phyloP scores from a whole-genome alignment of 1,139 yeast species.

The Taphrina deformans region DNA sequence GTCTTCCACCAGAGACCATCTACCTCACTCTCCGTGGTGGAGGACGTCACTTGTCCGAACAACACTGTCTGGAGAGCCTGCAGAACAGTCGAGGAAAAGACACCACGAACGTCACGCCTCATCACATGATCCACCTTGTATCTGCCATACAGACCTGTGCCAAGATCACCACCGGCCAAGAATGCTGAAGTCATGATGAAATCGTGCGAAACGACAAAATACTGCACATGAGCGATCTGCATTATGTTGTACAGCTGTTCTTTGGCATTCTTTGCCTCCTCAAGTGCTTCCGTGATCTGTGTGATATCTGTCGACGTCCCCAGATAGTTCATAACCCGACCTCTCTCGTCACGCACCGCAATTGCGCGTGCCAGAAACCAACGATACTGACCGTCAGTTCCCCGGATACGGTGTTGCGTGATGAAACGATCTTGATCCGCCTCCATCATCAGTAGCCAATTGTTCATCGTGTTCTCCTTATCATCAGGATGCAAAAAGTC shows the following conservation, averaged over 20 bases:
- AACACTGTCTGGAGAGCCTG: constrained; percentile 20
- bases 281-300: constrained; percentile 31
- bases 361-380: constrained; percentile 32
- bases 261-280: constrained; percentile 20
- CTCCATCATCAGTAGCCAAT: constrained; percentile 17
- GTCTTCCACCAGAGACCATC: constrained; percentile 43
- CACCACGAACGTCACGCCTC: constrained; percentile 11
- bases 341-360: constrained; percentile 8
- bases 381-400: constrained; percentile 23
- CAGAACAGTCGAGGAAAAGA: constrained; percentile 11
- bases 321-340: constrained; percentile 1
- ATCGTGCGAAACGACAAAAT: constrained; percentile 22
- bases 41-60: constrained; percentile 15
- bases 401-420: constrained; percentile 18
- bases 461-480: constrained; percentile 22
- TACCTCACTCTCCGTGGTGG: constrained; percentile 39
- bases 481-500: constrained; percentile 31
- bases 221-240: constrained; percentile 31
- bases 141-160: constrained; percentile 22
- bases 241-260: constrained; percentile 32
- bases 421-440: constrained; percentile 20
- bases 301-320: constrained; percentile 30
- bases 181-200: constrained; percentile 24
- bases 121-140: background rate
- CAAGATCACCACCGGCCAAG: constrained; percentile 8